Evolutionary conservation across 805 yeast species (phyloP), one percentile per base, ranked within the genome.

Genomic region (Candida cerambycidarum): DNA sequence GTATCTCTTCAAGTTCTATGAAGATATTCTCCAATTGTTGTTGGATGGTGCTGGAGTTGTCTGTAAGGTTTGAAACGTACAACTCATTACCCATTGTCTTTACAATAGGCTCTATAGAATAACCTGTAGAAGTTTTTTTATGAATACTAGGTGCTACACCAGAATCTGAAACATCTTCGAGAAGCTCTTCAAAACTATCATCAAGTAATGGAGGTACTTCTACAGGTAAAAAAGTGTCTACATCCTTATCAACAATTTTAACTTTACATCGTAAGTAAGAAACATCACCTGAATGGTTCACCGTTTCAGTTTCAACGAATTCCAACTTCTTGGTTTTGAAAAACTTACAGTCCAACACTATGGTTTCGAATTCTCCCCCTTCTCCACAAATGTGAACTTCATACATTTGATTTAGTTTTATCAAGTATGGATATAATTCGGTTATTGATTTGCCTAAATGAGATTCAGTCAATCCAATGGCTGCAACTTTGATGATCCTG

Each of bases 341-440:
- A 46, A 88, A 83, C 0, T 96, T 95, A 1, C 95, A 88, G 61
- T 93, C 97, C 21, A 93, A 69, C 2, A 92, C 98, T 52, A 92
- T 67, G 0, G 97, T 84, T 61, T 93, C 99, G 62, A 89, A 93
- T 62, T 93, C 99, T 1, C 99, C 99, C 25, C 99, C 99, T 69
- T 93, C 99, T 11, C 99, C 99, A 67, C 99, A 93, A 0, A 93
- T 81, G 60, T 92, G 97, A 11, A 90, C 86, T 2, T 90, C 95
- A 63, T 79, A 90, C 61, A 69, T 65, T 8, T 58, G 46, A 58
- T 89, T 84, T 46, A 90, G 65, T 30, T 68, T 67, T 10, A 69
- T 49, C 57, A 93, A 61, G 0, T 67, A 74, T 1, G 88, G 85
- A 42, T 75, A 76, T 49, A 84, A 67, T 47, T 85, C 76, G 4